Evolutionary conservation across 257 asterid genomes (phyloP).

Genomic region (Handroanthus guayacan): DNA sequence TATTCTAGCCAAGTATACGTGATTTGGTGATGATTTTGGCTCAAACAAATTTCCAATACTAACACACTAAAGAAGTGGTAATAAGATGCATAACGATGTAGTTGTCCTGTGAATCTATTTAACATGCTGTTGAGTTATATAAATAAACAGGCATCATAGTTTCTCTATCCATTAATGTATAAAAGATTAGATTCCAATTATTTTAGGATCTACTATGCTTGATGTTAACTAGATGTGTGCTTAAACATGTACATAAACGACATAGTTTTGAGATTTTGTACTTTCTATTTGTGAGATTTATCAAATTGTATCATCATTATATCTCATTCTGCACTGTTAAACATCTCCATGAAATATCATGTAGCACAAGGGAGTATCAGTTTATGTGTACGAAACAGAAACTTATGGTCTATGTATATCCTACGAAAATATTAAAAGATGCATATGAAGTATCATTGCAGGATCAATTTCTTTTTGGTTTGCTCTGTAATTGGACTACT

Average conservation of each 20-base stretch:
- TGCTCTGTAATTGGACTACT: conserved; percentile 74
- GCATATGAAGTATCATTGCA: conserved; percentile 48
- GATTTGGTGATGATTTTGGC: not conserved
- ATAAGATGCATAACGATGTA: not conserved
- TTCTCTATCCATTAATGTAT: too few relatives aligned
- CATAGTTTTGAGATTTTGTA: not conserved
- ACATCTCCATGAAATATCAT: not conserved
- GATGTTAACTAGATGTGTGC: too few relatives aligned
- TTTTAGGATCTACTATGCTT: too few relatives aligned
- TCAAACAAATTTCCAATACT: not conserved
- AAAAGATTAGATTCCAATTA: too few relatives aligned
- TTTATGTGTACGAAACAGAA: not conserved
- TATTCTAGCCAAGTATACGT: not conserved
- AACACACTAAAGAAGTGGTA: not conserved
- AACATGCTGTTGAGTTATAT: too few relatives aligned
- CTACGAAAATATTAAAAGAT: not conserved
- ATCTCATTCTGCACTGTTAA: not conserved
- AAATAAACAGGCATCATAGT: too few relatives aligned
- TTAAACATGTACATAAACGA: too few relatives aligned
- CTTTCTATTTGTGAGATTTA: not conserved
- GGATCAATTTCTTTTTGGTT: conserved; percentile 80
- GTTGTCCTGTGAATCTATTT: not conserved
- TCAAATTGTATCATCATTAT: not conserved
- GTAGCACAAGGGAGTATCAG: not conserved
- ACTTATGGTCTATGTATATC: not conserved